Evolutionary conservation across 306 rosid genomes (phyloP).

Genomic region (Acacia confusa): DNA sequence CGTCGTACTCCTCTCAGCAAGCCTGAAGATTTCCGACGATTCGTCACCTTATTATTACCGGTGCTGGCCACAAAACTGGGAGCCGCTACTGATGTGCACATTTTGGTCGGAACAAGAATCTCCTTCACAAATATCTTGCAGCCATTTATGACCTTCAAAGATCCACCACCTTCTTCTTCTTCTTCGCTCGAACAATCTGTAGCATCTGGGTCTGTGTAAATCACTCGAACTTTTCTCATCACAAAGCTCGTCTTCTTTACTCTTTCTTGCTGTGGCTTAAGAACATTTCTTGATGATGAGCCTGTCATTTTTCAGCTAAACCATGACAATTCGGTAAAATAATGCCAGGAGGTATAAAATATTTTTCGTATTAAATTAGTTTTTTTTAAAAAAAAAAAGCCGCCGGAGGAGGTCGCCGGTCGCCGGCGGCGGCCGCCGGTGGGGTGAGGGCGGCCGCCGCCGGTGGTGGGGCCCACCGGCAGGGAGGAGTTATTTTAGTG

Average conservation of each 20-base stretch:
- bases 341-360: no score
- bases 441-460: no score
- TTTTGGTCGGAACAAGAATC: slow-evolving; percentile 41
- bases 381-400: no score
- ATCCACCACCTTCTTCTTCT: no score
- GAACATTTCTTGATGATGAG: not conserved
- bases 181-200: slow-evolving; percentile 81
- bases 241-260: not conserved
- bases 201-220: slow-evolving; percentile 65
- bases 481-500: no score
- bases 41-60: not conserved
- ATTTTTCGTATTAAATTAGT: no score
- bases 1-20: slow-evolving; percentile 55
- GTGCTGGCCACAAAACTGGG: not conserved
- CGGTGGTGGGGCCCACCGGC: no score
- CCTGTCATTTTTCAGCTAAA: slow-evolving; percentile 42
- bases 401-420: no score
- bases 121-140: slow-evolving; percentile 42
- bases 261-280: not conserved
- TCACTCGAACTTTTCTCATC: slow-evolving; percentile 58
- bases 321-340: no score
- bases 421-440: no score
- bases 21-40: slow-evolving; percentile 32
- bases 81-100: not conserved
- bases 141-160: not conserved